Conservation (phyloP, 495 filamentous ascomycete species). For the Aspergillus sclerotioniger region DNA sequence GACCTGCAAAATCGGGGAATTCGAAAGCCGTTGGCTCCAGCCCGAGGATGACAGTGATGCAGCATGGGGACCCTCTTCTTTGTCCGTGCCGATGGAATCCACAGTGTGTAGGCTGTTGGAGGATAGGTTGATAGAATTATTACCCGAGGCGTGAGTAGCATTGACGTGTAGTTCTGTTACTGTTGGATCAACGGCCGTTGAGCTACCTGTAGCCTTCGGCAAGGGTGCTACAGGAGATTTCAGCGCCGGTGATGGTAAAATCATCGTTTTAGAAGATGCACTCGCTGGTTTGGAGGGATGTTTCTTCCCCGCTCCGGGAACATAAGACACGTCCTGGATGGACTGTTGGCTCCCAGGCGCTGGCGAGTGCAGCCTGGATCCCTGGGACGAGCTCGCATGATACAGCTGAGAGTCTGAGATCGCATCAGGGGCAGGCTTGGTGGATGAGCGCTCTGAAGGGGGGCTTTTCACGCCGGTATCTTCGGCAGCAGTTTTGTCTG, state of each 20-base stretch:
- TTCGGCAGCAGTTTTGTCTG: slow-evolving; percentile 36
- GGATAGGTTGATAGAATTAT: slow-evolving; percentile 34
- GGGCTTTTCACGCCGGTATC: slow-evolving; percentile 25
- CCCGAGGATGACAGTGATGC: slow-evolving; percentile 32
- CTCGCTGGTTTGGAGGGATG: slow-evolving; percentile 54
- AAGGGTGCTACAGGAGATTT: slow-evolving; percentile 43
- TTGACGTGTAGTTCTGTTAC: slow-evolving; percentile 58
- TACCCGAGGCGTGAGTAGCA: slow-evolving; percentile 39
- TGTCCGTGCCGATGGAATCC: slow-evolving; percentile 33
- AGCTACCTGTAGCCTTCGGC: slow-evolving; percentile 43
- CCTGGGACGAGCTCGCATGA: slow-evolving; percentile 33
- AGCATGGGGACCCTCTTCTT: slow-evolving; percentile 31
- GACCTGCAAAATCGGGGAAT: slow-evolving; percentile 35
- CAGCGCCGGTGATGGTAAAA: slow-evolving; percentile 39
- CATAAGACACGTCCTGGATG: slow-evolving; percentile 33
- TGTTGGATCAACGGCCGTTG: slow-evolving; percentile 36
- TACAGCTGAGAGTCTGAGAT: slow-evolving; percentile 27
- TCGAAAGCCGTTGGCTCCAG: slow-evolving; percentile 29
- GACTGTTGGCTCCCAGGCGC: slow-evolving; percentile 31
- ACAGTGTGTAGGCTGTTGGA: slow-evolving; percentile 26
- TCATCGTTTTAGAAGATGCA: slow-evolving; percentile 51
- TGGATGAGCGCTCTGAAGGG: slow-evolving; percentile 28
- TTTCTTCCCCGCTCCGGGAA: slow-evolving; percentile 41
- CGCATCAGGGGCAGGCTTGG: slow-evolving; percentile 25
- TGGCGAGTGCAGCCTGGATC: slow-evolving; percentile 45